phyloP scores from a whole-genome alignment of 495 filamentous ascomycete species.

The Copromyces sp. region DNA sequence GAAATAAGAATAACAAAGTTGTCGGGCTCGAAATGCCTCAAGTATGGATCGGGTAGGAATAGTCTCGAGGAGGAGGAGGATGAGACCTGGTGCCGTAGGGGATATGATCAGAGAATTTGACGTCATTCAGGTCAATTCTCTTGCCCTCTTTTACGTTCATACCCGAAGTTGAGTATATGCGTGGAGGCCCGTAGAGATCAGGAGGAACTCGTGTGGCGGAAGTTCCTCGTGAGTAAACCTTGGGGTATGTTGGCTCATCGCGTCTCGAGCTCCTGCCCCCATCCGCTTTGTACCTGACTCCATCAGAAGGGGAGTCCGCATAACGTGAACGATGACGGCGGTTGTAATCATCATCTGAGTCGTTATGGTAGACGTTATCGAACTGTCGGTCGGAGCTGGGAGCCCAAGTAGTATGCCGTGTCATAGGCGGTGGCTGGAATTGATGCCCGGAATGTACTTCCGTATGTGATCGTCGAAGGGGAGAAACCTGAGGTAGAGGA shows the following conservation, averaged over 20 bases:
- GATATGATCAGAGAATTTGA: conserved; percentile 9
- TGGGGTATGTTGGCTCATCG: neutral
- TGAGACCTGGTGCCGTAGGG: neutral
- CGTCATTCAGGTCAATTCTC: conserved; percentile 9
- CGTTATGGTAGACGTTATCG: conserved; percentile 10
- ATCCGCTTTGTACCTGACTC: neutral
- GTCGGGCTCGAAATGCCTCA: neutral
- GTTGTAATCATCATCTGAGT: conserved; percentile 21
- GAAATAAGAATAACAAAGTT: neutral
- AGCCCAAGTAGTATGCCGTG: conserved; percentile 16
- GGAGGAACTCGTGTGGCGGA: neutral
- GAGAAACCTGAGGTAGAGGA: conserved; percentile 8
- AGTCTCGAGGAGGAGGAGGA: neutral
- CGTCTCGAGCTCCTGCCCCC: neutral
- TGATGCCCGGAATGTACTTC: conserved; percentile 1
- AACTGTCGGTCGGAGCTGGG: neutral
- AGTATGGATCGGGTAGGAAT: neutral
- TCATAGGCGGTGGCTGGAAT: conserved; percentile 9
- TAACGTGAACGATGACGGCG: conserved; percentile 7
- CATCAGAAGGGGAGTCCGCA: neutral
- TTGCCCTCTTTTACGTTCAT: conserved; percentile 18
- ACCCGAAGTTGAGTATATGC: neutral
- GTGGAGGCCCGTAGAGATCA: neutral
- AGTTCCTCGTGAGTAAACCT: neutral
- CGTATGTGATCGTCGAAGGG: conserved; percentile 23